These are phyloP conservation scores for Groenewaldozyma tartarivorans DNA, from an alignment of 805 yeast species.

Conservation along the genomic window DNA sequence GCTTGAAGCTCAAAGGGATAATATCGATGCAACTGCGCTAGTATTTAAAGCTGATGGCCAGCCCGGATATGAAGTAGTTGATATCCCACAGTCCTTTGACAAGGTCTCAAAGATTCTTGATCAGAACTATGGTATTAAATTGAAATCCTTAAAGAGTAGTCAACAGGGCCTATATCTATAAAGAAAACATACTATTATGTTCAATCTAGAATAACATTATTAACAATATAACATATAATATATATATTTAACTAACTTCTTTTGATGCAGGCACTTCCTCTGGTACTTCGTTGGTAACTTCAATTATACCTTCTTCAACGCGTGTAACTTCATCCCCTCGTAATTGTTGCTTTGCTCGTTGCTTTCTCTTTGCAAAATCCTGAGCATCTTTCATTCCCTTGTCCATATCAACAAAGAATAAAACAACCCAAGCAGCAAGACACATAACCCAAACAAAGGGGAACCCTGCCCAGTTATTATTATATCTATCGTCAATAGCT, in stretches of 20 bases:
- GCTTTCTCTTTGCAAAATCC: constrained; percentile 6
- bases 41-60: constrained; percentile 26
- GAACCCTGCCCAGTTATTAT: constrained; percentile 12
- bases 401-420: constrained; percentile 10
- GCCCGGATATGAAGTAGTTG: constrained; percentile 22
- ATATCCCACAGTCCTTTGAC: too few species aligned
- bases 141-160: too few species aligned
- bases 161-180: too few species aligned
- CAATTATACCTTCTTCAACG: too few species aligned
- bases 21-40: constrained; percentile 19
- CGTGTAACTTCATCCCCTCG: neutral
- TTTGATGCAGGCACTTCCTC: too few species aligned
- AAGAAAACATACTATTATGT: too few species aligned
- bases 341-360: constrained; percentile 3
- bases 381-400: constrained; percentile 7
- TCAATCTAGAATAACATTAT: too few species aligned
- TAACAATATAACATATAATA: too few species aligned
- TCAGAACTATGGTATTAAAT: too few species aligned
- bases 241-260: too few species aligned
- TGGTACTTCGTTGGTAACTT: too few species aligned
- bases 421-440: constrained; percentile 10
- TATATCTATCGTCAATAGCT: constrained; percentile 10
- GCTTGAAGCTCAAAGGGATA: constrained; percentile 17
- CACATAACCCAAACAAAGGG: constrained; percentile 12
- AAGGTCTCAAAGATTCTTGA: too few species aligned